phyloP scores from a whole-genome alignment of 1,139 yeast genomes.

The Lodderomyces elongisporus region DNA sequence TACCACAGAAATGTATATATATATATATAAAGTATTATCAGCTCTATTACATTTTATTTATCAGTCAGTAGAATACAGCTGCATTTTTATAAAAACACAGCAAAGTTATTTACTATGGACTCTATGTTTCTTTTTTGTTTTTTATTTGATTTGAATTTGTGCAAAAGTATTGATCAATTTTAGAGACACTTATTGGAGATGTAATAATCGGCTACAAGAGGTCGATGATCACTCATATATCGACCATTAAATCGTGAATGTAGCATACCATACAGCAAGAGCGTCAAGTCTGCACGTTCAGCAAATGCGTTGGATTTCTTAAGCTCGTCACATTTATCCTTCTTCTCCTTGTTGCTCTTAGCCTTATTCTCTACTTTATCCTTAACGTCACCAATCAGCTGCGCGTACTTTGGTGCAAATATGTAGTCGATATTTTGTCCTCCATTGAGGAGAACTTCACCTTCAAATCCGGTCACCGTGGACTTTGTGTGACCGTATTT shows the following conservation, averaged over 20 bases:
- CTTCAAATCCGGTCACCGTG: slow-evolving; percentile 50
- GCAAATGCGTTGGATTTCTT: slow-evolving; percentile 1
- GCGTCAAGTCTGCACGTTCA: slow-evolving; percentile 17
- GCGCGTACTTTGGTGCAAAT: slow-evolving; percentile 35
- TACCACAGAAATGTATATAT: no score
- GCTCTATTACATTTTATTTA: no score
- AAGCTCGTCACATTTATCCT: slow-evolving; percentile 14
- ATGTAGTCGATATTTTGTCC: slow-evolving; percentile 48
- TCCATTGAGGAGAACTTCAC: slow-evolving; percentile 23
- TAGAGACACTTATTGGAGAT: slow-evolving; percentile 10
- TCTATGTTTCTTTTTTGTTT: no score
- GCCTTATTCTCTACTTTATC: background rate
- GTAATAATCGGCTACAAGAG: slow-evolving; percentile 42
- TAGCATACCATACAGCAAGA: slow-evolving; percentile 38
- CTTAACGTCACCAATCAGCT: slow-evolving; percentile 17
- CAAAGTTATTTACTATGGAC: no score
- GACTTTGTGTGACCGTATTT: slow-evolving; percentile 40
- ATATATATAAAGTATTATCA: no score
- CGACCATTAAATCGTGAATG: slow-evolving; percentile 42
- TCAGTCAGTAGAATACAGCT: no score
- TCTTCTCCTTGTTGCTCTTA: no score
- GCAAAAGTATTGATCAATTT: no score
- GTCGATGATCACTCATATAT: slow-evolving; percentile 53
- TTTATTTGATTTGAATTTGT: no score
- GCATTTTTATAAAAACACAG: no score